Conservation (phyloP, 768 basidiomycete species). For the Russula emetica region DNA sequence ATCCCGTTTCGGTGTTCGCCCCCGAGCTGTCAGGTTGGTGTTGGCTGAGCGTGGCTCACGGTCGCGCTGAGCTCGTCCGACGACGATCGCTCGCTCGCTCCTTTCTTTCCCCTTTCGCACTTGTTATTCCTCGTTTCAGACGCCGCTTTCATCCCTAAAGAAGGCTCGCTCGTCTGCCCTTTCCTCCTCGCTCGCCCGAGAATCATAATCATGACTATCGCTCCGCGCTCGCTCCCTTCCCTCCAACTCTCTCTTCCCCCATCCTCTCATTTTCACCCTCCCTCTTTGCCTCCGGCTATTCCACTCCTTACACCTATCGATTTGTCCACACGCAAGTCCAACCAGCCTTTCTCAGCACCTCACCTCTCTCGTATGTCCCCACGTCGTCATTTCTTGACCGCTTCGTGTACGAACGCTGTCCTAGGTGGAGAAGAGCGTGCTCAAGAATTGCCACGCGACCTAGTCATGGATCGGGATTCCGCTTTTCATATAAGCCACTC, state of each 20-base stretch:
- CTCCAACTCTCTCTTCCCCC: not conserved
- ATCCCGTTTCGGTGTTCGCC: conserved; percentile 24
- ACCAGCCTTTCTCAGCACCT: not conserved
- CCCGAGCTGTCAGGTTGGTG: conserved; percentile 9
- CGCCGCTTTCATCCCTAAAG: conserved; percentile 10
- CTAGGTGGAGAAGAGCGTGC: not conserved
- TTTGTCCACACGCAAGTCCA: not conserved
- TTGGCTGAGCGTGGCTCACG: not conserved
- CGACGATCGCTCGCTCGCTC: conserved; percentile 18
- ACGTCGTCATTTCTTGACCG: not conserved
- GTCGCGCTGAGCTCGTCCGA: not conserved
- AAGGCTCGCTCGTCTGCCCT: not conserved
- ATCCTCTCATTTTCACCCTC: not conserved
- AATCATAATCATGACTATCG: conserved; percentile 9
- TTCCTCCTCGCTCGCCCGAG: not conserved
- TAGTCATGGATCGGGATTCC: conserved; percentile 13
- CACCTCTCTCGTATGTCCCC: not conserved
- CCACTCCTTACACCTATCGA: not conserved
- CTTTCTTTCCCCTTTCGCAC: conserved; percentile 8
- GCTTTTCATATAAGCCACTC: conserved; percentile 11
- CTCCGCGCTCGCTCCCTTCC: not conserved
- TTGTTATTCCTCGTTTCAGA: not conserved
- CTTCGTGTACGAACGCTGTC: not conserved
- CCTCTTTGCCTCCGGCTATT: not conserved
- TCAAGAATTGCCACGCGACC: not conserved